Evolutionary conservation across 495 filamentous ascomycete species (phyloP), one percentile per base, ranked within the genome.

Genomic region (Penicillium lividum): DNA sequence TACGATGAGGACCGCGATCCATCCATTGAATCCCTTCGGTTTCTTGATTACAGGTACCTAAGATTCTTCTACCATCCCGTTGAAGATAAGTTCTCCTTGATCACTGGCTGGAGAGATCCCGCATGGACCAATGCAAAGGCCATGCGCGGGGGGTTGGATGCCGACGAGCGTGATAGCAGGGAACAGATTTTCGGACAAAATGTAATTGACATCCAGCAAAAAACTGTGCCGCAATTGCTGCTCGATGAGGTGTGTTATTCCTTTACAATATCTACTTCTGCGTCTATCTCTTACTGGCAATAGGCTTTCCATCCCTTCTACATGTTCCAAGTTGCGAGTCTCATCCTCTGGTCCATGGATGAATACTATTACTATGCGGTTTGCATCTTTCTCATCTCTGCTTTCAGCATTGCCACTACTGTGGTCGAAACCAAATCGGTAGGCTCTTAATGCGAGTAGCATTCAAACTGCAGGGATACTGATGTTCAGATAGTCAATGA

Each of bases 231-330:
- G 34, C 91, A 93, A 62, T 81, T 99, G 49, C 84, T 99, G 25
- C 76, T 96, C 18, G 93, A 98, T 68, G 95, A 98, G 76, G 91
- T 93, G 70, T 16, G 44, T 54, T n/a, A 9, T 8, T 16, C 15
- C 29, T 22, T 13, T 7, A 16, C 28, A 22, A 25, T 11, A 15
- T 15, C 16, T 30, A 7, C 22, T 10, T 33, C 16, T 13, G 29
- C 30, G n/a, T 18, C 25, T 31, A 6, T 30, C 51, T 47, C 68
- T 75, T 7, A 73, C 57, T 31, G 34, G 53, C 22, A 7, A 28
- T 18, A 94, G 88, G 91, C 89, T 4, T 91, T 99, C 68, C 94
- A 98, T 67, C 95, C 95, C 3, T 98, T 99, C 75, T 99, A 98
- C 67, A 87, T 97, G 36, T 99, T 99, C 73, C 95, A 99, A 69